These are phyloP conservation scores for Tetrapisispora pingtungensis DNA, from an alignment of 805 yeast species.

Conservation along the genomic window DNA sequence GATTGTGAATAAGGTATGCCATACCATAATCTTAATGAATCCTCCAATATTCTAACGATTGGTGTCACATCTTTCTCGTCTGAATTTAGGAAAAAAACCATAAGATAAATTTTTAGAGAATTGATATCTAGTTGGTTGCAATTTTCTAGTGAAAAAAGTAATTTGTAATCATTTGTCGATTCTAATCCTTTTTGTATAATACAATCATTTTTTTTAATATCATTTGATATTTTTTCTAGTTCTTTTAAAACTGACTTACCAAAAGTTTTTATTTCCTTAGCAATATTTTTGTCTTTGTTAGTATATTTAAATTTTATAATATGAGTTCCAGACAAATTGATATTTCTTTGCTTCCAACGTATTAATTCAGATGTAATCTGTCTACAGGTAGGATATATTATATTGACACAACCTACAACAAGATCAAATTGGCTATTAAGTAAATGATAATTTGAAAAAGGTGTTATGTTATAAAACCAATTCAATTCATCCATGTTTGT, in stretches of 20 bases:
- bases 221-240: not conserved
- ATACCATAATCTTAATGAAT: conserved; percentile 6
- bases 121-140: conserved; percentile 1
- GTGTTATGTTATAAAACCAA: not conserved
- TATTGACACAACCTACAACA: not conserved
- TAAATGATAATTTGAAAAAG: conserved; percentile 1
- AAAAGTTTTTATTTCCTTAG: not conserved
- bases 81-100: conserved; percentile 5
- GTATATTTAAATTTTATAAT: conserved; percentile 5
- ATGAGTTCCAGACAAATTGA: conserved; percentile 5
- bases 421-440: not conserved
- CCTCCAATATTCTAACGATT: conserved; percentile 2
- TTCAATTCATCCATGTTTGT: not conserved
- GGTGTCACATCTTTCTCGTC: not conserved
- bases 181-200: not conserved
- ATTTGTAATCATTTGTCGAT: conserved; percentile 3
- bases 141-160: conserved; percentile 6
- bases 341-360: not conserved
- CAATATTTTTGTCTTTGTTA: not conserved
- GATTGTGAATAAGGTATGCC: conserved; percentile 5
- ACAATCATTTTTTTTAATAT: not conserved
- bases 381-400: conserved; percentile 1
- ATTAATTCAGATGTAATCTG: conserved; percentile 1
- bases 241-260: conserved; percentile 3
- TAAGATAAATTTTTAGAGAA: conserved; percentile 4